Evolutionary conservation across 1,139 yeast genomes (phyloP).

Genomic region (Taiozyma onychis): DNA sequence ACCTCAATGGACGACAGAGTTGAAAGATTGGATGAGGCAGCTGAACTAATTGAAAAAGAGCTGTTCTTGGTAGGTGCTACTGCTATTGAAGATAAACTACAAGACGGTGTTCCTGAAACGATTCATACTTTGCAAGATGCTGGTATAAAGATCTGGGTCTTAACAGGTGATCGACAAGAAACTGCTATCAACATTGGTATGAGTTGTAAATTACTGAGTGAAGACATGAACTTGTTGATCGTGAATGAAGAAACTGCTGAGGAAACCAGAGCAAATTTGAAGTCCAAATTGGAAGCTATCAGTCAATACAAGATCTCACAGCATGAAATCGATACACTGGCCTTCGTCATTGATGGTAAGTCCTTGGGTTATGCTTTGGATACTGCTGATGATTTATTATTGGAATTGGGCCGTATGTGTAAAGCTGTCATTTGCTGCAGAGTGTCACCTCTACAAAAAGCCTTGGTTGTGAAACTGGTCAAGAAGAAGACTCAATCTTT

Average conservation of each 20-base stretch:
- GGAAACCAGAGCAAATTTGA: constrained; percentile 65
- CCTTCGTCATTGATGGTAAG: constrained; percentile 90
- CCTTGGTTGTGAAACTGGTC: constrained; percentile 90
- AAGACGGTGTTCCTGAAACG: constrained; percentile 98
- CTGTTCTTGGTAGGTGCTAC: constrained; percentile 89
- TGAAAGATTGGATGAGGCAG: constrained; percentile 73
- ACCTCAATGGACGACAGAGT: constrained; percentile 73
- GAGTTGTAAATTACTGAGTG: constrained; percentile 91
- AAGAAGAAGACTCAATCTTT: constrained; percentile 74
- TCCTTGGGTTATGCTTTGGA: constrained; percentile 84
- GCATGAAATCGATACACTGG: constrained; percentile 75
- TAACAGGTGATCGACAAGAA: constrained; percentile 97
- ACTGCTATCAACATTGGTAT: constrained; percentile 99
- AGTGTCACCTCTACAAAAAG: constrained; percentile 96
- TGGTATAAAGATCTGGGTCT: constrained; percentile 94
- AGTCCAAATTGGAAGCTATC: constrained; percentile 73
- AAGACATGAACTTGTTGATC: constrained; percentile 90
- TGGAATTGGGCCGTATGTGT: constrained; percentile 80
- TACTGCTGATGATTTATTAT: constrained; percentile 70
- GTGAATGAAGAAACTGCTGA: constrained; percentile 81
- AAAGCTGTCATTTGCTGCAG: constrained; percentile 97
- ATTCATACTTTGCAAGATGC: constrained; percentile 93
- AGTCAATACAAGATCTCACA: constrained; percentile 57
- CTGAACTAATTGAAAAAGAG: constrained; percentile 77
- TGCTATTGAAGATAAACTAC: constrained; percentile 95